A percentile compares a stretch with the other conserved stretches of the same genome.
Evolutionary conservation across 179 eudicot genomes (phyloP).

Genomic region (Vitellaria paradoxa): DNA sequence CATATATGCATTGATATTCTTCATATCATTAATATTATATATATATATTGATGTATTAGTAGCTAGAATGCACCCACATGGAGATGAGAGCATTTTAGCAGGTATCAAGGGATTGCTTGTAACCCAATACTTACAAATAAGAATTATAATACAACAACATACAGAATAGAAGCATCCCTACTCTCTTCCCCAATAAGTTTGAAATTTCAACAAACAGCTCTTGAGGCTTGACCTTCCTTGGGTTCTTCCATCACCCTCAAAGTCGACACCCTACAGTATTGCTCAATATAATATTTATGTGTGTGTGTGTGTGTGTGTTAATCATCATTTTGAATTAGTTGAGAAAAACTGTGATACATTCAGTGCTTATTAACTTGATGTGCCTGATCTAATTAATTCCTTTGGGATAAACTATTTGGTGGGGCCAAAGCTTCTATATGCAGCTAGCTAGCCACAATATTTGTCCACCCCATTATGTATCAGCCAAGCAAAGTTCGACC

Average conservation of each 20-base stretch:
- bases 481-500: background rate
- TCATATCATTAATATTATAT: background rate
- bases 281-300: too few relatives aligned
- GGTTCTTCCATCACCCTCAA: slow-evolving; percentile 21
- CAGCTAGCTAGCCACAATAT: too few relatives aligned
- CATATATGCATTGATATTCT: background rate
- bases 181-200: slow-evolving; percentile 4
- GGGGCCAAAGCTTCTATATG: background rate
- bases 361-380: background rate
- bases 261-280: slow-evolving; percentile 5
- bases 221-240: slow-evolving; percentile 15
- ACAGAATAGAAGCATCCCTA: slow-evolving; percentile 18
- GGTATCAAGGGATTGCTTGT: slow-evolving; percentile 19
- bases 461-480: background rate
- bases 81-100: slow-evolving; percentile 20
- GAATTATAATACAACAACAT: background rate
- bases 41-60: background rate
- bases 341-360: background rate
- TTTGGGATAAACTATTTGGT: background rate
- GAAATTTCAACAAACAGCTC: slow-evolving; percentile 17
- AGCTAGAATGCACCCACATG: slow-evolving; percentile 22
- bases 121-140: slow-evolving; percentile 1
- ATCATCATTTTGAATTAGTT: background rate
- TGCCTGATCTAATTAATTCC: background rate
- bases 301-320: too few relatives aligned